These are phyloP conservation scores for Paulownia fortunei DNA, from an alignment of 257 asterid genomes.

Conservation along the genomic window DNA sequence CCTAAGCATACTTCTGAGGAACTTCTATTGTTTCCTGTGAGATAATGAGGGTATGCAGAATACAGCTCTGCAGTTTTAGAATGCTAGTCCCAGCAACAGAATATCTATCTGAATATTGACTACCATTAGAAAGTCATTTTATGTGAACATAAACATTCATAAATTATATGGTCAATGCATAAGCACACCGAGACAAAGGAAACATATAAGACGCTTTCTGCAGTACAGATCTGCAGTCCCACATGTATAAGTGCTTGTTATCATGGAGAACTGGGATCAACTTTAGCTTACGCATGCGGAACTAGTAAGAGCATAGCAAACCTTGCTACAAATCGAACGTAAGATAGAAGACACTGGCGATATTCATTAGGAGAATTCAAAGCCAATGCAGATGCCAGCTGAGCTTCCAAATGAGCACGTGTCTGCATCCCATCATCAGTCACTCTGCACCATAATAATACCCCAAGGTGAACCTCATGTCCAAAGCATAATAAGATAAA, in stretches of 20 bases:
- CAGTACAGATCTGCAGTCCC: no score
- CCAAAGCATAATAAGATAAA: not conserved
- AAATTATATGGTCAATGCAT: not conserved
- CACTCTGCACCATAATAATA: slow-evolving; percentile 60
- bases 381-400: slow-evolving; percentile 90
- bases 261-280: not conserved
- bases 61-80: no score
- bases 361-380: slow-evolving; percentile 89
- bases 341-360: slow-evolving; percentile 87
- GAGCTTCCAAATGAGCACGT: slow-evolving; percentile 97
- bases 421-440: slow-evolving; percentile 96
- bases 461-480: slow-evolving; percentile 27
- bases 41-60: no score
- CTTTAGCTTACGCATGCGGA: not conserved
- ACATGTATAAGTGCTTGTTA: not conserved
- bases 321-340: slow-evolving; percentile 89
- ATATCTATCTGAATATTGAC: not conserved
- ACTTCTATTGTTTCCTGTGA: no score
- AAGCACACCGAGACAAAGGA: not conserved
- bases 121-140: not conserved
- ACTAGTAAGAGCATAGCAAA: slow-evolving; percentile 38
- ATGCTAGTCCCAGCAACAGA: no score
- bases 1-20: no score
- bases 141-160: not conserved
- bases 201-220: not conserved